Evolutionary conservation across 2,329 filamentous ascomycete genomes (phyloP), one percentile per base, ranked within the genome.

Genomic region (Pyrenochaeta sp.): DNA sequence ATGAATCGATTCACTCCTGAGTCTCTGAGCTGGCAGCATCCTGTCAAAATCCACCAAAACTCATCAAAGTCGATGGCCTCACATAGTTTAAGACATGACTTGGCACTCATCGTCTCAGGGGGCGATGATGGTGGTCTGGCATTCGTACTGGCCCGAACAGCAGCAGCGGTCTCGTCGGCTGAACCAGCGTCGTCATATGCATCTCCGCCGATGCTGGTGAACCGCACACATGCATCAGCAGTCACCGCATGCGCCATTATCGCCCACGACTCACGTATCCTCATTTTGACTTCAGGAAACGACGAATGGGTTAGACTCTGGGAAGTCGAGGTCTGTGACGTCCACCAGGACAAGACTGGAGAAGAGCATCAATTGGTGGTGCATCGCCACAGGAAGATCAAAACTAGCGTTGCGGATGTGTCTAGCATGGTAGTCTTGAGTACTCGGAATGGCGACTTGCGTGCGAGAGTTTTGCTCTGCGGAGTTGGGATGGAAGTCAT

Each of bases 91-190:
- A 55, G 61, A 13, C 23, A 64, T 20, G 58, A 55, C n/a, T 53
- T 71, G 37, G 56, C 74, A 54, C 54, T 88, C 1, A 63, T 96
- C 13, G 68, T 89, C 4, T 91, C 90, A 0, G 90, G 89, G 18
- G 91, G 94, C 15, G 94, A 99, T 60, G 94, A 97, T 69, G 94
- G 94, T 50, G 87, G 87, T 3, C 69, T 97, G 0, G 86, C 80
- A 0, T 63, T 79, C 21, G 56, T 79, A 19, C 41, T 55, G 24
- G 42, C 35, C n/a, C 17, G 17, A 15, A 18, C 39, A 35, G 7
- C 37, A 3, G 9, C 26, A 10, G 15, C 35, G 14, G 27, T 14
- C 32, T 24, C 39, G 8, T 14, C 23, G 5, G 6, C 28, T 44
- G 22, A 65, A 56, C 26, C 59, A 65, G 10, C 56, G 44, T 34